phyloP scores from a whole-genome alignment of 306 rosid species.

The Trichosanthes truncata region DNA sequence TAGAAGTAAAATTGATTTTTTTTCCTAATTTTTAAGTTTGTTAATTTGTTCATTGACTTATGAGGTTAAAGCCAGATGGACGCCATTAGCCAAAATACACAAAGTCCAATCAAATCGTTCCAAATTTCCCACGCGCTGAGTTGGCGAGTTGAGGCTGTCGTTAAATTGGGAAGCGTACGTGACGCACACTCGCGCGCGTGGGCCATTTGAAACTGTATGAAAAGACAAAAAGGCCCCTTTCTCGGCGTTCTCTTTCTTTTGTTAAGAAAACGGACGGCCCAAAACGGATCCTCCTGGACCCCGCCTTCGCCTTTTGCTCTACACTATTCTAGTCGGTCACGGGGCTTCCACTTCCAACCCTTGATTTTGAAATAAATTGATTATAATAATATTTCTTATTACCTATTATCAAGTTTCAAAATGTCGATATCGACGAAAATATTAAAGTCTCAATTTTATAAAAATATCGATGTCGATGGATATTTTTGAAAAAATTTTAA shows the following conservation, averaged over 20 bases:
- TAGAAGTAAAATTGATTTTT: too few relatives aligned
- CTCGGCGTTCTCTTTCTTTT: not conserved
- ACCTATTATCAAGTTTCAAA: too few relatives aligned
- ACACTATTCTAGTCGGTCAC: not conserved
- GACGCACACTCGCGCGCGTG: not conserved
- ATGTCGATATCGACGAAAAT: too few relatives aligned
- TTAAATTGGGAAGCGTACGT: not conserved
- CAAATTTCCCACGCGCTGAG: not conserved
- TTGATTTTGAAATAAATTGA: too few relatives aligned
- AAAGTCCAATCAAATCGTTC: not conserved
- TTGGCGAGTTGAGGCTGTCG: not conserved
- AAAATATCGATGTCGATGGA: too few relatives aligned
- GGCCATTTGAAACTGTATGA: not conserved
- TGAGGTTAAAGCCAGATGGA: not conserved
- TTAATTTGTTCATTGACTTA: not conserved
- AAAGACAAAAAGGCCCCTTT: slow-evolving; percentile 1
- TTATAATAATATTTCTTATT: too few relatives aligned
- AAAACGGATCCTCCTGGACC: not conserved
- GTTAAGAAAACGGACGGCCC: not conserved
- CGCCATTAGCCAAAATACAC: not conserved
- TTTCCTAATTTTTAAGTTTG: too few relatives aligned
- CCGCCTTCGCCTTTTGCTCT: not conserved
- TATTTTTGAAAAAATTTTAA: too few relatives aligned
- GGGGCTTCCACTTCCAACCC: too few relatives aligned
- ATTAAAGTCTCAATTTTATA: too few relatives aligned